Conservation (phyloP, 768 basidiomycete species). For the Macrolepiota fuliginosa region DNA sequence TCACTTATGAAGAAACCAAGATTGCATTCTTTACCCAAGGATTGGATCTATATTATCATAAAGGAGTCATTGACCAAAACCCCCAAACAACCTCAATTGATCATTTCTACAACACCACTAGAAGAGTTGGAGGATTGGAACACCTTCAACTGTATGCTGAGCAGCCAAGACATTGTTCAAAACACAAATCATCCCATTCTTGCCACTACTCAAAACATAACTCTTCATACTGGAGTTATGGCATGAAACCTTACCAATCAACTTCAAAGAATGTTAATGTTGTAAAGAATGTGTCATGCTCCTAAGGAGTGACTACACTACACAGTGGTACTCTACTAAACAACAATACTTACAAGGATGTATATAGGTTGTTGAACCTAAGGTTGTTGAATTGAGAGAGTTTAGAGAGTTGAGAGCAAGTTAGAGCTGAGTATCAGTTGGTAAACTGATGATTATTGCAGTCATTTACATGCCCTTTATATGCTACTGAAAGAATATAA, state of each 20-base stretch:
- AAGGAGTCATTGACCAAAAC: not conserved
- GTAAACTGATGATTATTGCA: no score
- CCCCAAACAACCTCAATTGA: not conserved
- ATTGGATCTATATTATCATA: not conserved
- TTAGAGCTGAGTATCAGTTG: no score
- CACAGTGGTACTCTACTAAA: no score
- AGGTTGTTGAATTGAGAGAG: no score
- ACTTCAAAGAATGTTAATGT: not conserved
- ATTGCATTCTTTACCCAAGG: not conserved
- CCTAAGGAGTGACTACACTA: no score
- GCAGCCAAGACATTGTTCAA: not conserved
- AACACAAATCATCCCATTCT: not conserved
- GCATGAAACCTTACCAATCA: not conserved
- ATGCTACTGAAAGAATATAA: no score
- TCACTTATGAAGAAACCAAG: not conserved
- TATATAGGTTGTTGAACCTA: no score
- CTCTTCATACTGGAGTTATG: not conserved
- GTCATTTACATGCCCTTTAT: no score
- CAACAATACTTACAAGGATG: no score
- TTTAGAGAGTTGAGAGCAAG: no score
- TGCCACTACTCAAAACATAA: not conserved
- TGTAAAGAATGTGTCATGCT: no score
- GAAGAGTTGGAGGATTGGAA: not conserved
- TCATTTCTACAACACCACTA: not conserved
- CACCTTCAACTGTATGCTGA: not conserved